Percentiles rank a stretch among this genome's conserved stretches.
phyloP scores from a whole-genome alignment of 495 filamentous ascomycete species.

The Lichina pygmaea region DNA sequence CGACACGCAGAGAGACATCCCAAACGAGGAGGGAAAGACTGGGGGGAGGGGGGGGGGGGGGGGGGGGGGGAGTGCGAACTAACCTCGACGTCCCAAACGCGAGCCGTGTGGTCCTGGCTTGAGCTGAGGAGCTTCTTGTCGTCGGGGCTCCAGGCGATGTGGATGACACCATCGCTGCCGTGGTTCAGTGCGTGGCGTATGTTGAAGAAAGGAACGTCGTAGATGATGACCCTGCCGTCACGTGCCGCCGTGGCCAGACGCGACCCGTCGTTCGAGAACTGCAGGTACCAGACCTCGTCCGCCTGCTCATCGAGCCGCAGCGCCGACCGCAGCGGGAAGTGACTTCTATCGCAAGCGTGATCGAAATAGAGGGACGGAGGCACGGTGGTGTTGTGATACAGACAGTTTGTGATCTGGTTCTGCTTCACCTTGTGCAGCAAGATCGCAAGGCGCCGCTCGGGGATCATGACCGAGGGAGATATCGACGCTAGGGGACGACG shows the following conservation, averaged over 20 bases:
- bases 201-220: conserved; percentile 44
- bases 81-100: conserved; percentile 58
- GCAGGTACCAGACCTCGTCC: conserved; percentile 74
- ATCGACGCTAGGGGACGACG: conserved; percentile 36
- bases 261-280: conserved; percentile 73
- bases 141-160: conserved; percentile 79
- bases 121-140: conserved; percentile 64
- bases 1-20: background rate
- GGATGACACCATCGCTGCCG: conserved; percentile 39
- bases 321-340: conserved; percentile 46
- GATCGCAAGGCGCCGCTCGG: conserved; percentile 67
- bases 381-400: conserved; percentile 64
- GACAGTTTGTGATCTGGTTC: conserved; percentile 53
- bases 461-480: conserved; percentile 95
- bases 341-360: conserved; percentile 52
- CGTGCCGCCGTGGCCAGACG: conserved; percentile 59
- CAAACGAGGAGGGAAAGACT: background rate
- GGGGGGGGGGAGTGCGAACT: conserved; percentile 6
- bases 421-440: conserved; percentile 64
- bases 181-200: conserved; percentile 34
- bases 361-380: conserved; percentile 72
- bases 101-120: conserved; percentile 42
- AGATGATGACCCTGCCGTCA: conserved; percentile 52
- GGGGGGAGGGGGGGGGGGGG: background rate
- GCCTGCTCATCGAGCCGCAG: conserved; percentile 44